These are phyloP conservation scores for Aspergillus biplanus DNA, from an alignment of 495 filamentous ascomycete species.

Conservation along the genomic window DNA sequence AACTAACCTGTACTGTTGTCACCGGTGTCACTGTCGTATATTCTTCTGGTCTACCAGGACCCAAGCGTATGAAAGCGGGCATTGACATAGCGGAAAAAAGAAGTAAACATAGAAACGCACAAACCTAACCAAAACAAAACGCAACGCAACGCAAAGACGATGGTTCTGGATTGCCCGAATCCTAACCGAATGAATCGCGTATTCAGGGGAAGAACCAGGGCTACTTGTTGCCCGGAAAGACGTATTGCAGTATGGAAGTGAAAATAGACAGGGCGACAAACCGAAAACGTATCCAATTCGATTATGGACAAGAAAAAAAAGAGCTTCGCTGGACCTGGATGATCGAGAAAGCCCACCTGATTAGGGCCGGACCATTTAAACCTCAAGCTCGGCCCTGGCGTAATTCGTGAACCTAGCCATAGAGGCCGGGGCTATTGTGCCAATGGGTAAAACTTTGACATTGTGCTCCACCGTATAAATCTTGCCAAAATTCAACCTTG, in stretches of 20 bases:
- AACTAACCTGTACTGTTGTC: background rate
- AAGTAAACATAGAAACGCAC: no score
- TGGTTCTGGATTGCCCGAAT: no score
- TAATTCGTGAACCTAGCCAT: conserved; percentile 34
- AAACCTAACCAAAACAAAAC: no score
- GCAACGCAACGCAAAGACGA: no score
- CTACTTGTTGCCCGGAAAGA: no score
- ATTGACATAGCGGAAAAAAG: background rate
- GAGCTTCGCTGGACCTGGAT: no score
- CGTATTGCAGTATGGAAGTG: no score
- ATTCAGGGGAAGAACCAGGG: no score
- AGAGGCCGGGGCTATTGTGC: conserved; percentile 31
- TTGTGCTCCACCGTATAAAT: conserved; percentile 54
- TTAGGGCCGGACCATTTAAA: background rate
- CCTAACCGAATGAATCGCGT: no score
- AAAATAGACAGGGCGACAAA: no score
- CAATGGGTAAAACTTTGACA: conserved; percentile 45
- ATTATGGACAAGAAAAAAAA: no score
- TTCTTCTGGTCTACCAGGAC: background rate
- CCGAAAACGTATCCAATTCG: no score
- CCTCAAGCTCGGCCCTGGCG: conserved; percentile 16
- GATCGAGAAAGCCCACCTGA: background rate
- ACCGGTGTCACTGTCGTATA: conserved; percentile 1
- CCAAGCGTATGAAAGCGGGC: background rate
- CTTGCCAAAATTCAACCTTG: conserved; percentile 52